Evolutionary conservation across 371 early-diverging fungal species (phyloP), one percentile per base, ranked within the genome.

Genomic region (Haplosporangium sp.): DNA sequence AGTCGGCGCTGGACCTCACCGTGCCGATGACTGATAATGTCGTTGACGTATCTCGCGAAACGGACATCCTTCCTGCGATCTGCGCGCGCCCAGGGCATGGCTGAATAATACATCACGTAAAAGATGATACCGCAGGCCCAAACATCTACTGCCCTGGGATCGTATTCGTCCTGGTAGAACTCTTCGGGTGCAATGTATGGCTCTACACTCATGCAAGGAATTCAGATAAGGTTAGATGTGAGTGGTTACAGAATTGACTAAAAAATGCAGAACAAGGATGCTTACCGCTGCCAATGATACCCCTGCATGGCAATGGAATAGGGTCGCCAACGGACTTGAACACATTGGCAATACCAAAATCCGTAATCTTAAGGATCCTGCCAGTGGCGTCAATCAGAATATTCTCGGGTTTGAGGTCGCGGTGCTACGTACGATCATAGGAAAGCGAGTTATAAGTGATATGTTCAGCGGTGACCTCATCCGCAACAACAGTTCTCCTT

Each of bases 351-450:
- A 82, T 83, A 2, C 97, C 97, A 86, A 96, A 95, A 73, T 96
- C 96, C 0, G 94, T 88, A 43, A 96, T 92, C 82, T 95, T 95
- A 51, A 95, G 85, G 60, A 95, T 93, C 53, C 72, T 63, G 13
- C 88, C 88, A 0, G 81, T 63, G 0, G 82, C 86, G 64, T 93
- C 94, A 38, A 96, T 88, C 59, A 96, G 71, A 65, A 95, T 90
- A 85, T 96, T 96, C 74, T 96, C 95, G 0, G 96, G 95, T 82
- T 96, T 96, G 45, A 96, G 82, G 80, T 96, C 96, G 20, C 95
- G 84, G 65, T 91, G 89, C 80, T 74, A 62, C 40, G 11, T 11
- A 6, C 20, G 37, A 14, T 18, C 21, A 53, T 0, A 54, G 7
- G 9, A 46, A 23, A 2, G 38, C 21, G 46, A 16, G 36, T 7